phyloP scores from a whole-genome alignment of 257 asterid genomes.

The Eustoma russellianum region DNA sequence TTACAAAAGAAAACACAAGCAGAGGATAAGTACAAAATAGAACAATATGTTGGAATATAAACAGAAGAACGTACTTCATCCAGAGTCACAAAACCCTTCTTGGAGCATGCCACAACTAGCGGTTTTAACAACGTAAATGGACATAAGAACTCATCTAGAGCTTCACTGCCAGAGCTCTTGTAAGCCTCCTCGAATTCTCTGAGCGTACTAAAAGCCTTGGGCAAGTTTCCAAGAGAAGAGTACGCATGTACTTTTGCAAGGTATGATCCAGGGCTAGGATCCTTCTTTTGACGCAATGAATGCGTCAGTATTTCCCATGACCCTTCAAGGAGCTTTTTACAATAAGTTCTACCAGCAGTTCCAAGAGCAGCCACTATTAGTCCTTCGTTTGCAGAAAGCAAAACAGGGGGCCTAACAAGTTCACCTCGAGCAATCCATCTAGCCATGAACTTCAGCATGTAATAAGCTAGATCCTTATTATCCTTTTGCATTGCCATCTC shows the following conservation, averaged over 20 bases:
- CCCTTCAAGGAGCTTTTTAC: slow-evolving; percentile 60
- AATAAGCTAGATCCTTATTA: slow-evolving; percentile 55
- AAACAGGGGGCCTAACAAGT: slow-evolving; percentile 41
- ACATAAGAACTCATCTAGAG: slow-evolving; percentile 48
- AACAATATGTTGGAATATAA: not conserved
- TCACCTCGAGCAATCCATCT: slow-evolving; percentile 71
- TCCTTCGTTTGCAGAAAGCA: slow-evolving; percentile 57
- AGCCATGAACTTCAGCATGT: slow-evolving; percentile 74
- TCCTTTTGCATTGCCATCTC: slow-evolving; percentile 60
- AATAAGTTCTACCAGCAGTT: slow-evolving; percentile 79
- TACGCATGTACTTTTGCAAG: slow-evolving; percentile 60
- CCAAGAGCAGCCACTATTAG: slow-evolving; percentile 63
- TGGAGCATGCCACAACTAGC: slow-evolving; percentile 60
- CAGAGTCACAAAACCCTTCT: slow-evolving; percentile 58
- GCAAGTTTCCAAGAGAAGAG: slow-evolving; percentile 69
- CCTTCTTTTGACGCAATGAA: slow-evolving; percentile 49
- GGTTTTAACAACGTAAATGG: slow-evolving; percentile 74
- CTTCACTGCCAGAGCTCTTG: slow-evolving; percentile 37
- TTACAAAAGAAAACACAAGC: not conserved
- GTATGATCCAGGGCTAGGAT: slow-evolving; percentile 67
- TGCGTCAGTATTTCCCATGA: slow-evolving; percentile 82
- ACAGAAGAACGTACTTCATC: slow-evolving; percentile 55
- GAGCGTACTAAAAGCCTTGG: slow-evolving; percentile 73
- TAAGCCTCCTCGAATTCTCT: slow-evolving; percentile 63
- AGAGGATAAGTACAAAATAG: not conserved